A percentile compares a stretch with the other conserved stretches of the same genome.
Evolutionary conservation across 352 stramenopile species (phyloP).

Genomic region (Poterioochromonas sp.): DNA sequence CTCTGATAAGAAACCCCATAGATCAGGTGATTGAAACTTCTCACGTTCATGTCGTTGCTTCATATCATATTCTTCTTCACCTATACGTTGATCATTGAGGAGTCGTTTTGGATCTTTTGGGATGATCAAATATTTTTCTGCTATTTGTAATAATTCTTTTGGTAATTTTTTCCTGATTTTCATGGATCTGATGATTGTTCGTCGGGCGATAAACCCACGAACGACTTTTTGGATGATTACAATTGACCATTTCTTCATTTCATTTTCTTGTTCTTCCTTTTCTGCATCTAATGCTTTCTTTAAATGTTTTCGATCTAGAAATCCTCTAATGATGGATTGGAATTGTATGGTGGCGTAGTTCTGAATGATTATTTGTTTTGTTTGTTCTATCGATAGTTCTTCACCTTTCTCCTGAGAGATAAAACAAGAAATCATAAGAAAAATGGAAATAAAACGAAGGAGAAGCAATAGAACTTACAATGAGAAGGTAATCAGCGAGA

Average conservation of each 20-base stretch:
- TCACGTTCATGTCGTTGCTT: too few relatives aligned
- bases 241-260: constrained; percentile 17
- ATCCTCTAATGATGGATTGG: constrained; percentile 1
- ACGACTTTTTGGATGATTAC: constrained; percentile 23
- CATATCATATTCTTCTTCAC: too few relatives aligned
- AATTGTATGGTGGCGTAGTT: neutral
- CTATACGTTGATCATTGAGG: too few relatives aligned
- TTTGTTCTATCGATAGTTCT: constrained; percentile 7
- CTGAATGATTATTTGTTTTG: neutral
- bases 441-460: neutral
- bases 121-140: constrained; percentile 21
- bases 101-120: too few relatives aligned
- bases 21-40: too few relatives aligned
- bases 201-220: constrained; percentile 6
- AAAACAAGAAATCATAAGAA: neutral
- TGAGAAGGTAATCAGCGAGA: neutral
- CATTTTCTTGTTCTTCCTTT: neutral
- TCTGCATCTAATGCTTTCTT: neutral
- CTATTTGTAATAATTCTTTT: constrained; percentile 1
- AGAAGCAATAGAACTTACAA: neutral
- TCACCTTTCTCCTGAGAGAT: neutral
- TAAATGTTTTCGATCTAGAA: neutral
- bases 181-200: constrained; percentile 6
- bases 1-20: constrained; percentile 27
- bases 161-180: neutral